Conservation (phyloP, 805 yeast species). For the Dipodascus albidus region DNA sequence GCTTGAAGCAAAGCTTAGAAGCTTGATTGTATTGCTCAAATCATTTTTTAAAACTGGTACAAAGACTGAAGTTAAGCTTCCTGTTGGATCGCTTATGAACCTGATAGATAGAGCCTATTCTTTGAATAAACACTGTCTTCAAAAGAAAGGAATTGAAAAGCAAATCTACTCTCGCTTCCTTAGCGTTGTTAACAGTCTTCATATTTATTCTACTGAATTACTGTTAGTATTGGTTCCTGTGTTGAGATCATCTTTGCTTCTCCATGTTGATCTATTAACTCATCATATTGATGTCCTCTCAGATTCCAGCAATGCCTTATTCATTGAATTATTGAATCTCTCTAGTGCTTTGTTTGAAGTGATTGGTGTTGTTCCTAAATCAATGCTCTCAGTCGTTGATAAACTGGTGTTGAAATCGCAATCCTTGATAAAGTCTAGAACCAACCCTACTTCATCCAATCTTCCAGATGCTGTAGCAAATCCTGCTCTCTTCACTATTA, state of each 20-base stretch:
- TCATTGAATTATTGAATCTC: constrained; percentile 6
- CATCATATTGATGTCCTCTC: constrained; percentile 12
- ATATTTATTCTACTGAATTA: constrained; percentile 33
- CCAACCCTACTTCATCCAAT: not conserved
- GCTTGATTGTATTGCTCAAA: constrained; percentile 25
- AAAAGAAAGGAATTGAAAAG: constrained; percentile 6
- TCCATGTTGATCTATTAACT: constrained; percentile 35
- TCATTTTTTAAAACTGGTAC: constrained; percentile 42
- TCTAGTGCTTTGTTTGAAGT: constrained; percentile 3
- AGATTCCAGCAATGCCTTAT: not conserved
- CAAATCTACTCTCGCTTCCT: constrained; percentile 47
- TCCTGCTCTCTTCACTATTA: constrained; percentile 12
- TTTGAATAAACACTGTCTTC: constrained; percentile 40
- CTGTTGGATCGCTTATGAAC: constrained; percentile 46
- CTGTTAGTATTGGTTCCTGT: constrained; percentile 33
- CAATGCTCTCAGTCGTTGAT: constrained; percentile 4
- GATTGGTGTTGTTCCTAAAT: constrained; percentile 5
- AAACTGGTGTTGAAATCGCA: constrained; percentile 3
- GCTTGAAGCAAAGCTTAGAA: not conserved
- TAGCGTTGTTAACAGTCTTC: constrained; percentile 33
- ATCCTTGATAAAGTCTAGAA: constrained; percentile 3
- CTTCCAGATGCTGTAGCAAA: constrained; percentile 13
- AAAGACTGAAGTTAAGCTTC: constrained; percentile 44
- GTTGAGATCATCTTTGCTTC: constrained; percentile 34
- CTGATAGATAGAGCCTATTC: constrained; percentile 44